phyloP scores from a whole-genome alignment of 768 basidiomycete genomes.

The Chalciporus piperatus region DNA sequence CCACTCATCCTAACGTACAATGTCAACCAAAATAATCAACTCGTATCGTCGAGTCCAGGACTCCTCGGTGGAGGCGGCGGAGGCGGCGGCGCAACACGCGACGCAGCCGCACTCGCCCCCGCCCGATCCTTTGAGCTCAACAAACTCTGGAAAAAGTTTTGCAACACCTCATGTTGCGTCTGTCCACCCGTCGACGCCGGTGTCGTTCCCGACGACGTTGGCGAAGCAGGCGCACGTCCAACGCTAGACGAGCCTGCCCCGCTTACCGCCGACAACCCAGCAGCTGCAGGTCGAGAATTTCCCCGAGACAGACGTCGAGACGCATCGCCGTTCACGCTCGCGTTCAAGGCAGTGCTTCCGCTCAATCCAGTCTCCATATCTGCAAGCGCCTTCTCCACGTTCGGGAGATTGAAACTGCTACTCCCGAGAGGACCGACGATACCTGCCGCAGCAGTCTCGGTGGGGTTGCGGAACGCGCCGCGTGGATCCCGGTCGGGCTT shows the following conservation, averaged over 20 bases:
- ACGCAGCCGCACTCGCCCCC: conserved; percentile 33
- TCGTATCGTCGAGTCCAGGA: conserved; percentile 36
- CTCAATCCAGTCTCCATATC: conserved; percentile 77
- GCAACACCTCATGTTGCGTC: conserved; percentile 78
- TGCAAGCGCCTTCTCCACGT: conserved; percentile 80
- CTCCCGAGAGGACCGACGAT: conserved; percentile 93
- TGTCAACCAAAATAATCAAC: conserved; percentile 19
- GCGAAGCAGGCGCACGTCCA: conserved; percentile 40
- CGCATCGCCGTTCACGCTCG: conserved; percentile 36
- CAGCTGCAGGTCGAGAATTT: conserved; percentile 30
- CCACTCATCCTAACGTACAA: neutral
- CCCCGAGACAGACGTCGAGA: conserved; percentile 33
- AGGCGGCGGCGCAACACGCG: conserved; percentile 6
- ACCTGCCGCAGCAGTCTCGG: conserved; percentile 58
- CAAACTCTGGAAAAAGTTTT: conserved; percentile 85
- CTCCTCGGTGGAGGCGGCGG: conserved; percentile 24
- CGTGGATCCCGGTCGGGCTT: conserved; percentile 90
- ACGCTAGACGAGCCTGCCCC: conserved; percentile 30
- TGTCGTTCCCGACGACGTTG: conserved; percentile 32
- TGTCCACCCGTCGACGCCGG: conserved; percentile 53
- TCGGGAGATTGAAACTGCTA: conserved; percentile 81
- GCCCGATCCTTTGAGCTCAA: conserved; percentile 66
- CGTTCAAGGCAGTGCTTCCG: conserved; percentile 30
- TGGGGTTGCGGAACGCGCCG: conserved; percentile 77
- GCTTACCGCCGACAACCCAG: conserved; percentile 40